Conservation (phyloP, 306 rosid species). For the Rosa persica region DNA sequence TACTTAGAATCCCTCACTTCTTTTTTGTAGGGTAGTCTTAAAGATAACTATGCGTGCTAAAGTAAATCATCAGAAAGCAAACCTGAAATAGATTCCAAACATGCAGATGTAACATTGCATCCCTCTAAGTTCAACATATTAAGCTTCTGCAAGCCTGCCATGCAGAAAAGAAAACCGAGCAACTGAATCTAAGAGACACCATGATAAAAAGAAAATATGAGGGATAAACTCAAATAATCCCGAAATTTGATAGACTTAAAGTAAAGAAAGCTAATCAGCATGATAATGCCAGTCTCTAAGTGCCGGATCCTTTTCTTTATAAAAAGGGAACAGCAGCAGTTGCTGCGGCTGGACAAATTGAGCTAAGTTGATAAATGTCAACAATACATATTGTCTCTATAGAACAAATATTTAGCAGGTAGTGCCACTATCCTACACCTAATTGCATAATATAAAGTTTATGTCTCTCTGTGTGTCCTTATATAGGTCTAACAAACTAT, state of each 20-base stretch:
- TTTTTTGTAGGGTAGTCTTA: neutral
- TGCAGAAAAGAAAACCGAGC: constrained; percentile 23
- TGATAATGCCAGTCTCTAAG: neutral
- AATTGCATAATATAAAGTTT: neutral
- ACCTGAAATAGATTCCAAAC: constrained; percentile 59
- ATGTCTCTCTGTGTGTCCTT: neutral
- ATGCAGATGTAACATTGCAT: constrained; percentile 55
- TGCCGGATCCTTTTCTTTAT: neutral
- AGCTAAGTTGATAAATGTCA: neutral
- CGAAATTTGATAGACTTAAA: constrained; percentile 3
- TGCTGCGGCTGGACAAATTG: neutral
- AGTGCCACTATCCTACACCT: neutral
- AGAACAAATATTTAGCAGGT: neutral
- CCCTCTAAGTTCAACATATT: constrained; percentile 56
- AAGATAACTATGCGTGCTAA: neutral
- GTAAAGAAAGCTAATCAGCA: neutral
- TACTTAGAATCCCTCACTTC: neutral
- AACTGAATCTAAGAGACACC: constrained; percentile 9
- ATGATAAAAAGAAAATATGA: constrained; percentile 1
- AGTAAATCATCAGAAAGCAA: constrained; percentile 4
- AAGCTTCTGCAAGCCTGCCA: constrained; percentile 62
- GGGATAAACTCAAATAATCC: neutral
- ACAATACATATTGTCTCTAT: neutral
- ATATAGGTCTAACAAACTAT: neutral
- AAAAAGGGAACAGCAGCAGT: neutral